Evolutionary conservation across 371 early-diverging fungal genomes (phyloP).

Genomic region (Mucor piriformis): DNA sequence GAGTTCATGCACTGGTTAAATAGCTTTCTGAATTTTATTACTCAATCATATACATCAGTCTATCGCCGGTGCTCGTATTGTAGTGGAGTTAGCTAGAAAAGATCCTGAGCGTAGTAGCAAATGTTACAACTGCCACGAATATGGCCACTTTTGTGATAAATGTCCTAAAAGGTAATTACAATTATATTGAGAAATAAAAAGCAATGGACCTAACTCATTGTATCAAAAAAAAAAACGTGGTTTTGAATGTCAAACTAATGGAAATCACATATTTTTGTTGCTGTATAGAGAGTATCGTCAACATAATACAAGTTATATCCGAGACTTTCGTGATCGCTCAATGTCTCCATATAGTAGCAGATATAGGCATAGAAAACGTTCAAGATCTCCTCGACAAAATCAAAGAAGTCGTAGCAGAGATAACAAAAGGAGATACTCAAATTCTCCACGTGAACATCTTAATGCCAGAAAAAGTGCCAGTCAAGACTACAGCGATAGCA

Average conservation of each 20-base stretch:
- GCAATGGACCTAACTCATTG: too few relatives aligned
- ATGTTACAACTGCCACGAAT: constrained; percentile 66
- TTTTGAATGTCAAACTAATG: too few relatives aligned
- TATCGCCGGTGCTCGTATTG: constrained; percentile 59
- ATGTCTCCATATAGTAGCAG: too few relatives aligned
- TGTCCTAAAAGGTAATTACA: constrained; percentile 26
- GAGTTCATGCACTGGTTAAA: neutral
- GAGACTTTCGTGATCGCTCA: too few relatives aligned
- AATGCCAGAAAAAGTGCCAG: neutral
- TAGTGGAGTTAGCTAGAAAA: constrained; percentile 64
- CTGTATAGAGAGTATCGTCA: too few relatives aligned
- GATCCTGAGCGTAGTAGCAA: constrained; percentile 43
- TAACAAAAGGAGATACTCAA: neutral
- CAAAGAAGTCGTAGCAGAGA: neutral
- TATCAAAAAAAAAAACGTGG: too few relatives aligned
- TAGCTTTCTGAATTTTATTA: neutral
- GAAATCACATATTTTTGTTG: too few relatives aligned
- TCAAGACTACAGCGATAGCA: constrained; percentile 5
- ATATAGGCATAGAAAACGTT: too few relatives aligned
- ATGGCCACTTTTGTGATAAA: constrained; percentile 41
- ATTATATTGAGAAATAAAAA: neutral
- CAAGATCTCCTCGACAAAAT: neutral
- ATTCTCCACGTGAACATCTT: too few relatives aligned
- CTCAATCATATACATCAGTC: constrained; percentile 13
- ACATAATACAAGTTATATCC: too few relatives aligned